phyloP scores from a whole-genome alignment of 2,329 filamentous ascomycete genomes.

The Alternaria solani region DNA sequence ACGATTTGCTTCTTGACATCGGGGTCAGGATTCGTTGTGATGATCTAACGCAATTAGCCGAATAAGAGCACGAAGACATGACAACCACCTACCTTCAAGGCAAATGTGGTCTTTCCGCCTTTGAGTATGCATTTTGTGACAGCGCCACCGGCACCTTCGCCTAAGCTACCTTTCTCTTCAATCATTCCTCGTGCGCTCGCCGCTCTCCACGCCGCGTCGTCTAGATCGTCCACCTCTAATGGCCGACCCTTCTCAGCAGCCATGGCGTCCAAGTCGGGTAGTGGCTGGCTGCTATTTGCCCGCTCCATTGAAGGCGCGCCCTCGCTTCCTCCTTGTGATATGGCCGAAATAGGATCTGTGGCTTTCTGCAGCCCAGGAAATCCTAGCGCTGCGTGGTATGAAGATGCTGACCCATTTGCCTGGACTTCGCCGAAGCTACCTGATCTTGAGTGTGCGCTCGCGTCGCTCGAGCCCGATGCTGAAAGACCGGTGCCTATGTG shows the following conservation, averaged over 20 bases:
- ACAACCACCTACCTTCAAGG: constrained; percentile 75
- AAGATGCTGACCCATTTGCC: constrained; percentile 85
- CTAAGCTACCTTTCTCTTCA: constrained; percentile 84
- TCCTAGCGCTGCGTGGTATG: constrained; percentile 77
- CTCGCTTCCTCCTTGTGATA: constrained; percentile 78
- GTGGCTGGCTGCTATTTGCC: constrained; percentile 79
- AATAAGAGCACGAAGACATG: neutral
- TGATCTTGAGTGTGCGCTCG: constrained; percentile 80
- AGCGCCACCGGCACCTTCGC: constrained; percentile 93
- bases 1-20: constrained; percentile 99
- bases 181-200: constrained; percentile 90
- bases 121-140: constrained; percentile 91
- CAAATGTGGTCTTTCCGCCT: constrained; percentile 93
- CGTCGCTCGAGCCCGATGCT: constrained; percentile 80
- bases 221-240: constrained; percentile 90
- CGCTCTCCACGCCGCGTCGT: constrained; percentile 94
- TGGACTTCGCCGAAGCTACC: constrained; percentile 85
- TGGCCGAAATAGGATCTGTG: constrained; percentile 86
- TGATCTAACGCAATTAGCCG: constrained; percentile 66
- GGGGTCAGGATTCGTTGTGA: constrained; percentile 96
- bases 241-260: constrained; percentile 82
- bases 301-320: constrained; percentile 76
- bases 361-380: constrained; percentile 76
- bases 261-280: constrained; percentile 80
- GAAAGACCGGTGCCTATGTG: constrained; percentile 64